Evolutionary conservation across 208 protist genomes (phyloP), one percentile per base, ranked within the genome.

Genomic region (Wallacemonas sp.): DNA sequence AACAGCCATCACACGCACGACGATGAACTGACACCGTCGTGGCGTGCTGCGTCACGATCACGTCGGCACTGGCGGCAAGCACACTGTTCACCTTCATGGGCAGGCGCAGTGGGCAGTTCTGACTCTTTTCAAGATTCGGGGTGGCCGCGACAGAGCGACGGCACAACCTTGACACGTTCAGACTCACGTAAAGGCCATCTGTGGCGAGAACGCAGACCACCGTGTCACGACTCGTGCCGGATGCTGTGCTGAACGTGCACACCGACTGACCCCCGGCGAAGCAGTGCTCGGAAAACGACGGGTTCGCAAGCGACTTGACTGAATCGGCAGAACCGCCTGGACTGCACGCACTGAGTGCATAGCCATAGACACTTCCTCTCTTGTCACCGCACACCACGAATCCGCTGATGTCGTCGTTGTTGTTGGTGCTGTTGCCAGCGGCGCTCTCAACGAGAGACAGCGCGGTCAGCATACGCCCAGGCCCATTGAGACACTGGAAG

Each of bases 11-110:
- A 0, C 54, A 30, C 9, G 49, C 34, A 30, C 78, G 69, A 17
- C 58, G 34, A 55, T 80, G 74, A 11, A 94, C 69, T 11, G 75
- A 65, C 0, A 90, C 77, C n/a, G 68, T 70, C 0, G 81, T 87
- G 21, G 80, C 88, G 24, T 68, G 75, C 65, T 81, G 70, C 34
- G 71, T 74, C 11, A 91, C 76, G 24, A 66, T 69, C 6, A 79
- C 55, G 2, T 27, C 55, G 2, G 54, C 33, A 12, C 71, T 71
- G 16, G 66, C 68, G 21, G 72, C 62, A 24, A 94, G 78, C 12
- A 89, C 54, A 23, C 47, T 36, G 9, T 81, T 83, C 14, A 78
- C 61, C 12, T 84, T 76, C 36, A 72, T 84, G 9, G 87, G 81
- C 9, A 93, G 70, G 1, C 74, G 75, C 17, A 93, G 63, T 19